phyloP scores from a whole-genome alignment of 2,329 filamentous ascomycete genomes.

The Diaporthe vaccinii region DNA sequence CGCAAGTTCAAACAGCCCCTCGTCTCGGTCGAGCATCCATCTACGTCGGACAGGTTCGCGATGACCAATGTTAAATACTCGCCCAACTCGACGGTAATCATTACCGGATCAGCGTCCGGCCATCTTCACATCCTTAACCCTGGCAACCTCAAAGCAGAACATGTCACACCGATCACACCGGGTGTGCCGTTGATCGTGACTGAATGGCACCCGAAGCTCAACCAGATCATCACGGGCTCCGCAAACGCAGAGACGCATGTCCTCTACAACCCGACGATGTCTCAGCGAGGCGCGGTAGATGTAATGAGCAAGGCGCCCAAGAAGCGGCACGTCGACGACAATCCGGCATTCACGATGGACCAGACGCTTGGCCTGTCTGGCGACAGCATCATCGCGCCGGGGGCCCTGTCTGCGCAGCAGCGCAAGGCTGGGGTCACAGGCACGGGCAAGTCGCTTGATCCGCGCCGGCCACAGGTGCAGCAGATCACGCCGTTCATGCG shows the following conservation, averaged over 20 bases:
- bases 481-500: slow-evolving; percentile 91
- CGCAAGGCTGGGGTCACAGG: slow-evolving; percentile 81
- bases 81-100: slow-evolving; percentile 84
- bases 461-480: slow-evolving; percentile 86
- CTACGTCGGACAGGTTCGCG: slow-evolving; percentile 86
- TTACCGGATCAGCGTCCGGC: slow-evolving; percentile 89
- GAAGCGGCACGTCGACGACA: slow-evolving; percentile 94
- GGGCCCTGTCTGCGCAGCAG: slow-evolving; percentile 66
- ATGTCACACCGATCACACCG: slow-evolving; percentile 89
- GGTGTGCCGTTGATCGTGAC: slow-evolving; percentile 86
- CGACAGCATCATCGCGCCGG: slow-evolving; percentile 82
- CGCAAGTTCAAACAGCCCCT: slow-evolving; percentile 94
- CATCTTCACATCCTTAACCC: slow-evolving; percentile 94
- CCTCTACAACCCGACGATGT: slow-evolving; percentile 90
- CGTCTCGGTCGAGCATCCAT: slow-evolving; percentile 81
- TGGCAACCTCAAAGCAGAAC: slow-evolving; percentile 86
- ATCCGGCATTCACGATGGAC: slow-evolving; percentile 88
- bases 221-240: slow-evolving; percentile 95
- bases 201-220: slow-evolving; percentile 93
- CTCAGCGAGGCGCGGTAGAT: slow-evolving; percentile 83
- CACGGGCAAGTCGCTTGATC: slow-evolving; percentile 82
- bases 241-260: slow-evolving; percentile 91
- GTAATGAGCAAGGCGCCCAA: slow-evolving; percentile 96
- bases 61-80: slow-evolving; percentile 92
- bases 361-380: slow-evolving; percentile 84